A percentile compares a stretch with the other conserved stretches of the same genome.
phyloP scores from a whole-genome alignment of 192 early-diverging fungal genomes.

The Phycomyces nitens region DNA sequence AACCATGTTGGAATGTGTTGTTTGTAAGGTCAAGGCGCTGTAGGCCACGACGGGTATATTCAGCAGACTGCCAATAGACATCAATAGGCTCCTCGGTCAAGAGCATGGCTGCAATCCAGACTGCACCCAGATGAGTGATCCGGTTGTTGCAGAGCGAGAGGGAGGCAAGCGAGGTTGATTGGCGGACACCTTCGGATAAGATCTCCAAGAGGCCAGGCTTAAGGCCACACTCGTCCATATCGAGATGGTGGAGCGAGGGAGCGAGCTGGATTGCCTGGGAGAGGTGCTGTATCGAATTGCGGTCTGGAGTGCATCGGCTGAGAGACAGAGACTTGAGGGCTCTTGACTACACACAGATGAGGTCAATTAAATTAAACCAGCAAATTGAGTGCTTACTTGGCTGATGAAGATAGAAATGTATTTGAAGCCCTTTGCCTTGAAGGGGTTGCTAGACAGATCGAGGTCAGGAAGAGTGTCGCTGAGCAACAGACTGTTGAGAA shows the following conservation, averaged over 20 bases:
- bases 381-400: conserved; percentile 40
- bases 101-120: conserved; percentile 48
- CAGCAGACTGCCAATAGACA: not conserved
- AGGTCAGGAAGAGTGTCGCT: conserved; percentile 62
- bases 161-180: conserved; percentile 36
- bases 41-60: not conserved
- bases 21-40: conserved; percentile 8
- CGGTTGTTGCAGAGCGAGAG: conserved; percentile 44
- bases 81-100: not conserved
- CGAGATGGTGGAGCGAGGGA: not conserved
- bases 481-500: conserved; percentile 67
- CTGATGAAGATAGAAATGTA: conserved; percentile 71
- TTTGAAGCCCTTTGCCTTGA: conserved; percentile 68
- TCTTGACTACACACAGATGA: conserved; percentile 13
- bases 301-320: conserved; percentile 9
- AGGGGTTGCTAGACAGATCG: conserved; percentile 62
- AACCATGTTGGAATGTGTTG: conserved; percentile 2
- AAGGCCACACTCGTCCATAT: conserved; percentile 21
- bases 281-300: conserved; percentile 8
- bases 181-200: conserved; percentile 40
- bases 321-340: conserved; percentile 5
- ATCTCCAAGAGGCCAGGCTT: conserved; percentile 13
- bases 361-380: not conserved
- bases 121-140: conserved; percentile 40
- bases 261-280: conserved; percentile 10